A percentile compares a stretch with the other conserved stretches of the same genome.
Conservation (phyloP, 2,329 filamentous ascomycete genomes). For the Dactylellina leptospora region DNA sequence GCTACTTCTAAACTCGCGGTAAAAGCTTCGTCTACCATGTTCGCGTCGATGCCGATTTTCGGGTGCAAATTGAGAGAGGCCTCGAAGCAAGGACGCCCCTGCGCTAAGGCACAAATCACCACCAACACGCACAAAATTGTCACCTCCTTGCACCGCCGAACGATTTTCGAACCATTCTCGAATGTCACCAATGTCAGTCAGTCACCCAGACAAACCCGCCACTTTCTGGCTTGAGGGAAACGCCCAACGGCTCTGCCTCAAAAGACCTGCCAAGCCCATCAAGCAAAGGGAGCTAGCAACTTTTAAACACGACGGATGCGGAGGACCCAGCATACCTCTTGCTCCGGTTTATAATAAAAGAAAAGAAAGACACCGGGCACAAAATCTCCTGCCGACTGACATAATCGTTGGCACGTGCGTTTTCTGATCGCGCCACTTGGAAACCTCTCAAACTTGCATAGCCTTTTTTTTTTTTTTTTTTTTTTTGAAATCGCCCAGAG, state of each 20-base stretch:
- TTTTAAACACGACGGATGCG: slow-evolving; percentile 53
- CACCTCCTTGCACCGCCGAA: slow-evolving; percentile 40
- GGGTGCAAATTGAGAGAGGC: slow-evolving; percentile 35
- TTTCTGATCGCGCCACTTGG: slow-evolving; percentile 29
- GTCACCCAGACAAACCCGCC: slow-evolving; percentile 28
- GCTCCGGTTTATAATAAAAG: slow-evolving; percentile 23
- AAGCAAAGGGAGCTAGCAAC: slow-evolving; percentile 45
- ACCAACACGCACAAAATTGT: slow-evolving; percentile 26
- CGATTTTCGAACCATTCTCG: background rate
- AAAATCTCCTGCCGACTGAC: slow-evolving; percentile 27
- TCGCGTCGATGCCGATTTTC: slow-evolving; percentile 52
- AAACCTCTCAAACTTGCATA: slow-evolving; percentile 50
- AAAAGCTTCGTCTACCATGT: slow-evolving; percentile 21
- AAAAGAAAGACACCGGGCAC: slow-evolving; percentile 15
- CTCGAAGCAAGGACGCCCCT: slow-evolving; percentile 42
- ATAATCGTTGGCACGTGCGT: slow-evolving; percentile 46
- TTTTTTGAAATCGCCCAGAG: slow-evolving; percentile 26
- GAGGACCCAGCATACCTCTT: slow-evolving; percentile 35
- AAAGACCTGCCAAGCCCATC: slow-evolving; percentile 30
- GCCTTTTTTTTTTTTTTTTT: no score
- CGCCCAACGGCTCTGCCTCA: slow-evolving; percentile 41
- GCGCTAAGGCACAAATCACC: slow-evolving; percentile 26
- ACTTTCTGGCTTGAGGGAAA: slow-evolving; percentile 34
- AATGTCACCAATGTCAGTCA: slow-evolving; percentile 29
- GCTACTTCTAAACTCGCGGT: slow-evolving; percentile 13